Evolutionary conservation across 1,284 basidiomycete species (phyloP).

Genomic region (Boletus sp.): DNA sequence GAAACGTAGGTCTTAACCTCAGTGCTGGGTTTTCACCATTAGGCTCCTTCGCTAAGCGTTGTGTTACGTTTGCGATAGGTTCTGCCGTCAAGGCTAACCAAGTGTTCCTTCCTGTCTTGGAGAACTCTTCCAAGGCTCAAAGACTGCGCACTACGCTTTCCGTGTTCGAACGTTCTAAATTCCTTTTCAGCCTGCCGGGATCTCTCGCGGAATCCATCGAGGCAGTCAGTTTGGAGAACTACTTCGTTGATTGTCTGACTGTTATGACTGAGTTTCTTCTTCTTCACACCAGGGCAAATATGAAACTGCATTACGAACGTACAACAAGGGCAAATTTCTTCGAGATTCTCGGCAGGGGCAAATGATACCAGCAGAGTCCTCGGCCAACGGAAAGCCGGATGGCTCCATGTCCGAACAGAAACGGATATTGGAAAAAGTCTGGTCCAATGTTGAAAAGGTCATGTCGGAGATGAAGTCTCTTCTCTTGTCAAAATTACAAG

Average conservation of each 20-base stretch:
- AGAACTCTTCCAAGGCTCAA: conserved; percentile 94
- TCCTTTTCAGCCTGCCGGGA: conserved; percentile 97
- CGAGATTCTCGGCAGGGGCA: conserved; percentile 86
- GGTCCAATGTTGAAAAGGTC: conserved; percentile 92
- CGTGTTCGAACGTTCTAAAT: conserved; percentile 96
- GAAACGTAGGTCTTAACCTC: conserved; percentile 56
- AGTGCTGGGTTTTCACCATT: neutral
- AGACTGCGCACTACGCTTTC: conserved; percentile 91
- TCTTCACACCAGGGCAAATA: conserved; percentile 72
- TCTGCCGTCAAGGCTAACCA: conserved; percentile 91
- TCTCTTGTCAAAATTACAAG: conserved; percentile 77
- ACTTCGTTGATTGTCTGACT: neutral
- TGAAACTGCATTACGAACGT: conserved; percentile 91
- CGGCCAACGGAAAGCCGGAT: conserved; percentile 53
- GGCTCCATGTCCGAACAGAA: conserved; percentile 76
- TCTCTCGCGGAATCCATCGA: conserved; percentile 90
- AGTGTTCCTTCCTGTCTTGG: conserved; percentile 94
- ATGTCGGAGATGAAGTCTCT: conserved; percentile 89
- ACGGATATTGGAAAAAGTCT: conserved; percentile 94
- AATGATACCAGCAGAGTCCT: conserved; percentile 62
- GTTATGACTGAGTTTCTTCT: conserved; percentile 4
- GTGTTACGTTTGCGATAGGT: conserved; percentile 41
- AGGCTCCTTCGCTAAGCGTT: conserved; percentile 1
- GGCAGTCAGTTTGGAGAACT: conserved; percentile 53
- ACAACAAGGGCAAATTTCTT: conserved; percentile 95